These are phyloP conservation scores for Violaceomyces palustris DNA, from an alignment of 1,284 basidiomycete genomes.

Conservation along the genomic window DNA sequence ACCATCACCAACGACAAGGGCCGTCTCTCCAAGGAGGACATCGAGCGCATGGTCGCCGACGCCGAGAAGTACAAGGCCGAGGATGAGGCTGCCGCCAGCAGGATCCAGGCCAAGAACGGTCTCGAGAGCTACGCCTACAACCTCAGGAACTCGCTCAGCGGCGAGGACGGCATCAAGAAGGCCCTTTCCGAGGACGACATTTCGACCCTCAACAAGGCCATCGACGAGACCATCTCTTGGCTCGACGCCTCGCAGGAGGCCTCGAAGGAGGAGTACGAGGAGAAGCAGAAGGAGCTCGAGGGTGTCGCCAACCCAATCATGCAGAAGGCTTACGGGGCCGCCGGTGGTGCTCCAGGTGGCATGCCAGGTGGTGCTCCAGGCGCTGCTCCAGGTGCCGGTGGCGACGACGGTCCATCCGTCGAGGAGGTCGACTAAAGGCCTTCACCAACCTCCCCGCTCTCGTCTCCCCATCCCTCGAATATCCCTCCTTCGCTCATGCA, in stretches of 20 bases:
- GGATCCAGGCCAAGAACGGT: conserved; percentile 72
- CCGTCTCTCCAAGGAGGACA: conserved; percentile 94
- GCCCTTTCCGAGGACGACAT: conserved; percentile 89
- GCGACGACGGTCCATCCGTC: conserved; percentile 75
- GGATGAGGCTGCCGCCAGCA: conserved; percentile 58
- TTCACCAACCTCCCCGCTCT: background rate
- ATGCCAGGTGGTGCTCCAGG: conserved; percentile 56
- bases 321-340: conserved; percentile 76
- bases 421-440: conserved; percentile 68
- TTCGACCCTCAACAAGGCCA: conserved; percentile 72
- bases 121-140: conserved; percentile 94
- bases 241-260: conserved; percentile 85
- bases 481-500: too few relatives aligned
- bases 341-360: conserved; percentile 61
- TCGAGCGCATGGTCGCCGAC: conserved; percentile 82
- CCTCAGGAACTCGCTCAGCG: conserved; percentile 70
- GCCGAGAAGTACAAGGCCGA: conserved; percentile 70
- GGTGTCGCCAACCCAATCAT: conserved; percentile 85
- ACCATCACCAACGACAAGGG: conserved; percentile 99
- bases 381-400: conserved; percentile 41
- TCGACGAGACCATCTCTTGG: conserved; percentile 82
- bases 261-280: conserved; percentile 91
- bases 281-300: conserved; percentile 94
- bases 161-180: conserved; percentile 56
- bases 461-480: too few relatives aligned